A percentile compares a stretch with the other conserved stretches of the same genome.
Evolutionary conservation across 495 filamentous ascomycete genomes (phyloP).

Genomic region (Penicillium lagena): DNA sequence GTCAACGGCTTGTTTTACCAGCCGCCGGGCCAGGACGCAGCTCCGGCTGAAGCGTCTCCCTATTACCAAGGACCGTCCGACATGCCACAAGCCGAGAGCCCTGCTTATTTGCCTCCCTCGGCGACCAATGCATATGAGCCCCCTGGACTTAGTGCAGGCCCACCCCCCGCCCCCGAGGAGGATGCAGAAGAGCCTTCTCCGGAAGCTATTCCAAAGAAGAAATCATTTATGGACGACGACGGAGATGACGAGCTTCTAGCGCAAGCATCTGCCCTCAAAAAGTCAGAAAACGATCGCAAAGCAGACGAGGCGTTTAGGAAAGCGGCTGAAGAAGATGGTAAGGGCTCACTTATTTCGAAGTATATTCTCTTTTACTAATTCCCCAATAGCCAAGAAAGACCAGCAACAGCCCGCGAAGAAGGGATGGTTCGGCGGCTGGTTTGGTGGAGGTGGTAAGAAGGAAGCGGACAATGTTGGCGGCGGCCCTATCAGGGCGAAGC

Average conservation of each 20-base stretch:
- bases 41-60: slow-evolving; percentile 7
- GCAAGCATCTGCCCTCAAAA: slow-evolving; percentile 48
- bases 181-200: slow-evolving; percentile 24
- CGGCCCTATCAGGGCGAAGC: slow-evolving; percentile 83
- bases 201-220: slow-evolving; percentile 61
- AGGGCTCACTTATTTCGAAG: slow-evolving; percentile 3
- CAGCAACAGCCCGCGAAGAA: slow-evolving; percentile 49
- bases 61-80: slow-evolving; percentile 20
- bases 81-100: slow-evolving; percentile 12
- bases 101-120: slow-evolving; percentile 8
- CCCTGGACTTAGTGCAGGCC: slow-evolving; percentile 23
- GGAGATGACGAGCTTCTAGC: slow-evolving; percentile 42
- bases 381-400: slow-evolving; percentile 32
- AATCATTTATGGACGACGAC: slow-evolving; percentile 75
- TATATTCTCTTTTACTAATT: slow-evolving; percentile 14
- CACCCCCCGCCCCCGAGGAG: slow-evolving; percentile 20
- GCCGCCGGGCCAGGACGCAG: slow-evolving; percentile 10
- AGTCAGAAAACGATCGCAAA: slow-evolving; percentile 45
- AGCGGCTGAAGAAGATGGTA: slow-evolving; percentile 82
- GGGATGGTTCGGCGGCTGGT: slow-evolving; percentile 86
- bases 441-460: slow-evolving; percentile 59
- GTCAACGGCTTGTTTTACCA: slow-evolving; percentile 23
- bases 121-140: slow-evolving; percentile 4
- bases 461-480: slow-evolving; percentile 50
- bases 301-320: slow-evolving; percentile 74